Evolutionary conservation across 2,329 filamentous ascomycete genomes (phyloP).

Genomic region (Diplocarpon mali): DNA sequence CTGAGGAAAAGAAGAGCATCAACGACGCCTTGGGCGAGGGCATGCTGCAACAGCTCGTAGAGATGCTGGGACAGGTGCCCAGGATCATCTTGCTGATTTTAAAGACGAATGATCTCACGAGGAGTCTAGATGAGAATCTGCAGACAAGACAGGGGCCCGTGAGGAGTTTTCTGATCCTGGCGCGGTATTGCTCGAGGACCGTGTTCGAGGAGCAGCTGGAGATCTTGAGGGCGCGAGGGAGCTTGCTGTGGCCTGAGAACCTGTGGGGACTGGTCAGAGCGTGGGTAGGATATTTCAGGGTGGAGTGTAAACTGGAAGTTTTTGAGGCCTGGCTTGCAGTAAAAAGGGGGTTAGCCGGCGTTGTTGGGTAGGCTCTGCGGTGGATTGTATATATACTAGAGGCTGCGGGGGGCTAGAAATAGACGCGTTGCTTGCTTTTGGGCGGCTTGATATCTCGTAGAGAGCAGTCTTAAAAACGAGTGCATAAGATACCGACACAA

Average conservation of each 20-base stretch:
- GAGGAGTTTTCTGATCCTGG: constrained; percentile 56
- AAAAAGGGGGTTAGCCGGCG: constrained; percentile 32
- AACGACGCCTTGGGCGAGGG: constrained; percentile 76
- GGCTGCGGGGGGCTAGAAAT: too few relatives aligned
- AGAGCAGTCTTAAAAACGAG: too few relatives aligned
- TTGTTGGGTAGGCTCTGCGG: background rate
- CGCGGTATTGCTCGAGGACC: constrained; percentile 55
- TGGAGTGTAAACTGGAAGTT: constrained; percentile 50
- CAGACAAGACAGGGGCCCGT: constrained; percentile 60
- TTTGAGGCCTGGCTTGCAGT: constrained; percentile 51
- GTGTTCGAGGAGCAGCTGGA: constrained; percentile 56
- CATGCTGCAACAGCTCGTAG: constrained; percentile 77
- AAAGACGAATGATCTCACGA: constrained; percentile 94
- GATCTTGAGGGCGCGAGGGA: constrained; percentile 39
- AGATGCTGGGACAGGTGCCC: constrained; percentile 79
- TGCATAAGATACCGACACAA: too few relatives aligned
- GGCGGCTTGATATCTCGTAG: too few relatives aligned
- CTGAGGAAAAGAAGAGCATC: constrained; percentile 77
- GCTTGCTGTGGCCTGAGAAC: constrained; percentile 48
- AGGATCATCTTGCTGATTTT: constrained; percentile 88
- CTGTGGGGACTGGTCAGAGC: constrained; percentile 42
- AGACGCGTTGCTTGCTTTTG: too few relatives aligned
- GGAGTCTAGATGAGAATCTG: constrained; percentile 83
- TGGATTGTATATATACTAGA: too few relatives aligned
- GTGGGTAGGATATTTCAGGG: constrained; percentile 46